These are phyloP conservation scores for Chalciporus chontae DNA, from an alignment of 768 basidiomycete genomes.

Conservation along the genomic window DNA sequence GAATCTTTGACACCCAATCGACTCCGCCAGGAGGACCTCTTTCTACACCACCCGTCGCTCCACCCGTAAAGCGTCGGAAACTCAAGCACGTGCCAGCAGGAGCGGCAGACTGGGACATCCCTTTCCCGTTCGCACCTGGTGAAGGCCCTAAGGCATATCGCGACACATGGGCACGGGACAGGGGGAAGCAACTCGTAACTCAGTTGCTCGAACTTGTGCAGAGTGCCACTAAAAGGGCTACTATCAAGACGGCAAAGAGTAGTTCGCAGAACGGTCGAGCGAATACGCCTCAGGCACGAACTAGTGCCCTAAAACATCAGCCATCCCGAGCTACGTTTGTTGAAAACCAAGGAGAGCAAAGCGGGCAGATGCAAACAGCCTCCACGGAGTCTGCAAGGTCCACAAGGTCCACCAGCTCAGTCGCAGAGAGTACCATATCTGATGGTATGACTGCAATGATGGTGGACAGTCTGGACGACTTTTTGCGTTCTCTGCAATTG, in stretches of 20 bases:
- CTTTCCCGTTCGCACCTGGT: conserved; percentile 69
- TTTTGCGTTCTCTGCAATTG: conserved; percentile 38
- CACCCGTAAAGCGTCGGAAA: conserved; percentile 56
- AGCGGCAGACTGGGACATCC: conserved; percentile 79
- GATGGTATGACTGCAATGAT: background rate
- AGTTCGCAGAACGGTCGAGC: background rate
- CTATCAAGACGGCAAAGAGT: conserved; percentile 39
- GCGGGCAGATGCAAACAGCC: background rate
- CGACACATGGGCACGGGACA: conserved; percentile 60
- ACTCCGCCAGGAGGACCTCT: background rate
- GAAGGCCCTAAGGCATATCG: conserved; percentile 69
- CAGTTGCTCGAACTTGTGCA: conserved; percentile 62
- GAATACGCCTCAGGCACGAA: conserved; percentile 14
- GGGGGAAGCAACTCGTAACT: conserved; percentile 57
- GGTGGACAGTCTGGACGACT: conserved; percentile 30
- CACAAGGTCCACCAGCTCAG: background rate
- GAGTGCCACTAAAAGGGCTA: conserved; percentile 57
- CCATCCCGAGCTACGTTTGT: conserved; percentile 28
- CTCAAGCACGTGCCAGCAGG: conserved; percentile 72
- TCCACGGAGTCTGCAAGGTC: background rate
- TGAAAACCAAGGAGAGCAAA: conserved; percentile 8
- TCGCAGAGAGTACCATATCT: background rate
- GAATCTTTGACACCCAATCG: conserved; percentile 2
- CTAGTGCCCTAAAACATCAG: conserved; percentile 33
- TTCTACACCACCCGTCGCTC: background rate